Percentiles rank a stretch among this genome's conserved stretches.
These are phyloP conservation scores for Kazachstania bromeliacearum DNA, from an alignment of 805 yeast species.

Conservation along the genomic window DNA sequence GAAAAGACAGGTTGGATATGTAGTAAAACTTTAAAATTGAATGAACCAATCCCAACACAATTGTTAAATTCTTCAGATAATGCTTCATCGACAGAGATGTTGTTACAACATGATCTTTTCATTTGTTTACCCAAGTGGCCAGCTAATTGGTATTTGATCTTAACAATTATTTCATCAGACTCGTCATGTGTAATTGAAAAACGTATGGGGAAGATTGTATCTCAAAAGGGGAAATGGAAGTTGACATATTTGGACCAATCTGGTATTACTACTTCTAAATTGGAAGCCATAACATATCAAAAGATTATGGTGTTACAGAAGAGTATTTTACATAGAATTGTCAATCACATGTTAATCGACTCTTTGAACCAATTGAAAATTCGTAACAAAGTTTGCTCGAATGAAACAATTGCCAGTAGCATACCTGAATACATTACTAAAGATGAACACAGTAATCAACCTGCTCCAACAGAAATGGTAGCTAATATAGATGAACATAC, in stretches of 20 bases:
- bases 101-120: constrained; percentile 24
- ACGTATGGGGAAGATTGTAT: constrained; percentile 27
- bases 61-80: constrained; percentile 1
- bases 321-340: constrained; percentile 26
- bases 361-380: constrained; percentile 28
- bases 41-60: constrained; percentile 17
- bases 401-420: constrained; percentile 7
- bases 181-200: constrained; percentile 27
- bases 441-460: neutral
- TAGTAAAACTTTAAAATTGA: constrained; percentile 19
- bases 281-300: constrained; percentile 29
- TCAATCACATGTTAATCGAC: constrained; percentile 30
- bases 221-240: constrained; percentile 27
- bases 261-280: constrained; percentile 17
- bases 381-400: constrained; percentile 20
- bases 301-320: constrained; percentile 25
- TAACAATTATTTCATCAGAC: constrained; percentile 27
- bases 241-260: constrained; percentile 23
- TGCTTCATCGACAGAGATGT: neutral
- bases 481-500: constrained; percentile 9
- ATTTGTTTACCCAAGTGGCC: constrained; percentile 30
- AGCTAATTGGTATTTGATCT: constrained; percentile 28
- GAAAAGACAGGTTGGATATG: constrained; percentile 31
- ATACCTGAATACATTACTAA: constrained; percentile 20
- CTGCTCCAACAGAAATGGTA: neutral